These are phyloP conservation scores for Solanum gandarillasii DNA, from an alignment of 257 asterid species.

Conservation along the genomic window DNA sequence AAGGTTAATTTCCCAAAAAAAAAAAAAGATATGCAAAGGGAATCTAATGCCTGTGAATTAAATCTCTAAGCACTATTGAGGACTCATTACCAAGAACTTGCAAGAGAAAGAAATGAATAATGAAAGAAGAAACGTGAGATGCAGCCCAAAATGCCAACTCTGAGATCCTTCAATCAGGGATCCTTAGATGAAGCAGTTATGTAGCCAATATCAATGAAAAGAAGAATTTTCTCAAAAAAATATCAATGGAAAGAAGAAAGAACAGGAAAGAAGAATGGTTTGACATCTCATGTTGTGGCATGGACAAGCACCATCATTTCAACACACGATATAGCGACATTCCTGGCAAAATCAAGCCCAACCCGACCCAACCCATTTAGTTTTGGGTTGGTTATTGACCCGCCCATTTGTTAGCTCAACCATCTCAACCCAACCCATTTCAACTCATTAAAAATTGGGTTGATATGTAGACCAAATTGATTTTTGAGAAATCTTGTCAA, in stretches of 20 bases:
- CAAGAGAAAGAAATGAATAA: neutral
- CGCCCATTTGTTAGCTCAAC: no score
- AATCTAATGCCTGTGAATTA: neutral
- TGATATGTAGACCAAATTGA: no score
- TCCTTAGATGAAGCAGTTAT: neutral
- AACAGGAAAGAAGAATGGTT: neutral
- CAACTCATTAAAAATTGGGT: no score
- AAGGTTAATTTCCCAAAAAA: neutral
- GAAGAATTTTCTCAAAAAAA: neutral
- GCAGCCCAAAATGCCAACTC: neutral
- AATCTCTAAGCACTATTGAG: neutral
- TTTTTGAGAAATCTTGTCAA: no score
- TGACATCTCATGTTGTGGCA: neutral
- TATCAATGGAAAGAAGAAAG: neutral
- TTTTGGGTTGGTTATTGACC: no score
- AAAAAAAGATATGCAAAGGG: neutral
- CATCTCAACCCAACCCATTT: no score
- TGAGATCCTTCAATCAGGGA: neutral
- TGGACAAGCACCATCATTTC: neutral
- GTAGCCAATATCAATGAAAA: neutral
- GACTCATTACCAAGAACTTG: neutral
- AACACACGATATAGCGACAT: neutral
- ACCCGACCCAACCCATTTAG: no score
- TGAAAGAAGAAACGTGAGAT: neutral
- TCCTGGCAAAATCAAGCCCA: no score